phyloP scores from a whole-genome alignment of 768 basidiomycete species.

The Collybia sordida region DNA sequence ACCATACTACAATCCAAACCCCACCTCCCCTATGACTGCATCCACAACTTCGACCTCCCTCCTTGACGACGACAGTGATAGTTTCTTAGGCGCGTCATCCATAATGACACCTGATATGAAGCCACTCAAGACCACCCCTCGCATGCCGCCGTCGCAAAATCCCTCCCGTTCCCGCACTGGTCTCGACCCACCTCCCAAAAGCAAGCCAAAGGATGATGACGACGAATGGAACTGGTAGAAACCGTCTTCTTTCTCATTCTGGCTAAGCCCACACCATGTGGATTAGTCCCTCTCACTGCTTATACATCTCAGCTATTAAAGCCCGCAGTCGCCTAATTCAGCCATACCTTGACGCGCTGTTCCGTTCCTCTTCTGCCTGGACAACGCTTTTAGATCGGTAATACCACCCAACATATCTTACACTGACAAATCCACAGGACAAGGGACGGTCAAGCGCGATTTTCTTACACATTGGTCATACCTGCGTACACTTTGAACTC shows the following conservation, averaged over 20 bases:
- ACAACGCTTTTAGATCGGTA: too few relatives aligned
- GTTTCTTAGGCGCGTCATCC: slow-evolving; percentile 21
- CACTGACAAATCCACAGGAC: too few relatives aligned
- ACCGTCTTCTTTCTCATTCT: neutral
- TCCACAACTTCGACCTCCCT: slow-evolving; percentile 25
- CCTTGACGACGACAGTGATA: slow-evolving; percentile 39
- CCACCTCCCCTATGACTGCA: slow-evolving; percentile 15
- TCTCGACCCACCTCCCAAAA: neutral
- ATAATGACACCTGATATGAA: slow-evolving; percentile 31
- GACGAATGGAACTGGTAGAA: slow-evolving; percentile 66
- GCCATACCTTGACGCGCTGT: too few relatives aligned
- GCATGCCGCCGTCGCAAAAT: neutral
- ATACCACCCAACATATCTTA: too few relatives aligned
- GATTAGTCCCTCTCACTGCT: too few relatives aligned
- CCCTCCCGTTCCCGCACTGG: neutral
- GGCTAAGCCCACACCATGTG: neutral
- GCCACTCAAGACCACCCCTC: neutral
- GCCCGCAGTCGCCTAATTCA: too few relatives aligned
- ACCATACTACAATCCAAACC: slow-evolving; percentile 14
- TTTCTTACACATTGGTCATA: too few relatives aligned
- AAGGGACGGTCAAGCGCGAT: too few relatives aligned
- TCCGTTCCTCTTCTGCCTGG: too few relatives aligned
- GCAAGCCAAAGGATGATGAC: slow-evolving; percentile 36
- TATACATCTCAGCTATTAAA: too few relatives aligned
- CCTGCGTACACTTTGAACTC: too few relatives aligned